Conservation (phyloP, 352 stramenopile species). For the Elongisporangium prolatum region DNA sequence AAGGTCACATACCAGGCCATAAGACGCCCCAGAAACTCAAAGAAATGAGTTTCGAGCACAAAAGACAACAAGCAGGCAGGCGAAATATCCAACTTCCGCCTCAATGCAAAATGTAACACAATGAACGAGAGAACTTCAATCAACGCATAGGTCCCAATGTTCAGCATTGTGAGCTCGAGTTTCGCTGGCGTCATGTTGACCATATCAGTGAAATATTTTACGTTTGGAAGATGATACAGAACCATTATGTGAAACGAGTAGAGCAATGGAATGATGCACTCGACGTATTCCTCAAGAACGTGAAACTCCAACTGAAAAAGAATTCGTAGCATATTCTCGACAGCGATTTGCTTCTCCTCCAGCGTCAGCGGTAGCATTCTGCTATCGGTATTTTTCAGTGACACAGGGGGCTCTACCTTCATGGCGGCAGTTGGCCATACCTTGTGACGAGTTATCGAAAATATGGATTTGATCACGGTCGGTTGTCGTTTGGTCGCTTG, state of each 20-base stretch:
- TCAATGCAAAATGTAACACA: conserved; percentile 10
- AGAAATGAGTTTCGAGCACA: conserved; percentile 28
- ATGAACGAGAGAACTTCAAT: conserved; percentile 21
- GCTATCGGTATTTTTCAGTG: neutral
- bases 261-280: conserved; percentile 19
- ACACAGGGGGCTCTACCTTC: too few species aligned
- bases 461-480: too few species aligned
- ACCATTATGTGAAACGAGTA: conserved; percentile 17
- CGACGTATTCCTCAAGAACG: conserved; percentile 13
- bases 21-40: conserved; percentile 14
- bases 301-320: neutral
- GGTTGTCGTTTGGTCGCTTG: too few species aligned
- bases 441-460: too few species aligned
- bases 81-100: conserved; percentile 15
- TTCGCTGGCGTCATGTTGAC: conserved; percentile 5
- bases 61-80: conserved; percentile 28
- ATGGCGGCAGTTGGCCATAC: neutral
- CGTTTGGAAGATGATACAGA: conserved; percentile 11
- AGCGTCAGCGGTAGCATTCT: neutral
- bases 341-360: neutral
- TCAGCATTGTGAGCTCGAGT: conserved; percentile 3
- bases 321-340: neutral
- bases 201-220: conserved; percentile 12
- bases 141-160: conserved; percentile 17
- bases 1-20: conserved; percentile 24